Percentiles rank a stretch among this genome's conserved stretches.
Evolutionary conservation across 108 stramenopile species (phyloP).

Genomic region (Skeletonema tropicum): DNA sequence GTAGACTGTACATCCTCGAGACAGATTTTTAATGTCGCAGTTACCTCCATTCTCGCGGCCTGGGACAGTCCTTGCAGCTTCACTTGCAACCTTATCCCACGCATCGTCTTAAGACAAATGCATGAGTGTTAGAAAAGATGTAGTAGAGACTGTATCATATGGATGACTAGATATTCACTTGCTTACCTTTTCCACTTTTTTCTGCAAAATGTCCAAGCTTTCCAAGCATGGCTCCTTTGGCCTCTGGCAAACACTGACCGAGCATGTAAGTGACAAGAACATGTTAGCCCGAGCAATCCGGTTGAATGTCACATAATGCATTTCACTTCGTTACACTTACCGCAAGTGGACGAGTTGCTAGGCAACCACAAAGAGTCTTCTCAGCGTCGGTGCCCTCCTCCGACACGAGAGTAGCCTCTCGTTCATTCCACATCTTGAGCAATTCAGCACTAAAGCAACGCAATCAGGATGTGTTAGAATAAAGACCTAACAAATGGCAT

Average conservation of each 20-base stretch:
- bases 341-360: conserved; percentile 64
- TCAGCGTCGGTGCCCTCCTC: conserved; percentile 63
- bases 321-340: not conserved
- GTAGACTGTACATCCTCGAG: conserved; percentile 68
- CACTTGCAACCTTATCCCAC: conserved; percentile 54
- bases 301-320: not conserved
- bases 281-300: not conserved
- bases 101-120: not conserved
- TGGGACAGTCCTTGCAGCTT: conserved; percentile 60
- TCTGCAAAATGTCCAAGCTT: conserved; percentile 60
- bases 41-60: conserved; percentile 75
- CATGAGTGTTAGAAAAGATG: not conserved
- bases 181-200: conserved; percentile 46
- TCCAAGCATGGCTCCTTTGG: conserved; percentile 72
- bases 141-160: not conserved
- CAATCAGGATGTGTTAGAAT: not conserved
- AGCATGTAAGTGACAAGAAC: not conserved
- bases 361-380: conserved; percentile 66
- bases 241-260: conserved; percentile 55
- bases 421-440: conserved; percentile 73
- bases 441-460: conserved; percentile 35
- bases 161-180: not conserved
- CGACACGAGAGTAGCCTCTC: conserved; percentile 54
- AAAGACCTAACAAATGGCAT: not conserved
- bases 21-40: conserved; percentile 74